Percentiles rank a stretch among this genome's conserved stretches.
Conservation (phyloP, 2,329 filamentous ascomycete species). For the Elsinoe perseae region DNA sequence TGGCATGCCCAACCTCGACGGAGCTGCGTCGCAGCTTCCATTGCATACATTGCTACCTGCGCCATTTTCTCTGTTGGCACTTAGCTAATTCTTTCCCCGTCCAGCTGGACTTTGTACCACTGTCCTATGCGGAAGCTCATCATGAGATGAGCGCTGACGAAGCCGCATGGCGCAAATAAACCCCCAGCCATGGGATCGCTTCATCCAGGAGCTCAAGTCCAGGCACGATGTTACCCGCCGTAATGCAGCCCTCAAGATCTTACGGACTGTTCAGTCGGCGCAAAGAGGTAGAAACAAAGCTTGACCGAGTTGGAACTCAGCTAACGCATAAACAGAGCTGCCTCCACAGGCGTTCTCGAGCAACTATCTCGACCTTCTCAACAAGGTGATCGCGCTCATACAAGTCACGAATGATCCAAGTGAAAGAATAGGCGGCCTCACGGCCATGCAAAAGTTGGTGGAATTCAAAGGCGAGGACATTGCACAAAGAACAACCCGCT, state of each 20-base stretch:
- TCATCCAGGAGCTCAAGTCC: slow-evolving; percentile 13
- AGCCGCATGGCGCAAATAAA: slow-evolving; percentile 15
- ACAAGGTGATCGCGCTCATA: slow-evolving; percentile 63
- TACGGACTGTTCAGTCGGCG: slow-evolving; percentile 4
- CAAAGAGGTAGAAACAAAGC: slow-evolving; percentile 3
- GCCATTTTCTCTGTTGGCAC: too few species aligned
- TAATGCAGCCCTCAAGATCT: slow-evolving; percentile 14
- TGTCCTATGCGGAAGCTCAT: neutral
- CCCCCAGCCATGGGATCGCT: slow-evolving; percentile 14
- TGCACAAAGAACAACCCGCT: slow-evolving; percentile 87
- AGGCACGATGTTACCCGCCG: slow-evolving; percentile 11
- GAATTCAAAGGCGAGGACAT: slow-evolving; percentile 95
- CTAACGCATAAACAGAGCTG: slow-evolving; percentile 51
- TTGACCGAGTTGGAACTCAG: neutral
- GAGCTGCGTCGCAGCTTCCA: neutral
- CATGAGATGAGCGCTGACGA: neutral
- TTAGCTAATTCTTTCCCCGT: too few species aligned
- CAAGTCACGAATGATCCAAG: slow-evolving; percentile 77
- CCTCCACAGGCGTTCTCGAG: slow-evolving; percentile 68
- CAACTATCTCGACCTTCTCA: slow-evolving; percentile 58
- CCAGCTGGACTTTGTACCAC: too few species aligned
- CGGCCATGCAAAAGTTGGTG: slow-evolving; percentile 85
- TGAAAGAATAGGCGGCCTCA: slow-evolving; percentile 84
- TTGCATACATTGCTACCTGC: neutral
- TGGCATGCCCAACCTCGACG: neutral